Conservation (phyloP, 768 basidiomycete genomes). For the Udeniomyces megalosporus region DNA sequence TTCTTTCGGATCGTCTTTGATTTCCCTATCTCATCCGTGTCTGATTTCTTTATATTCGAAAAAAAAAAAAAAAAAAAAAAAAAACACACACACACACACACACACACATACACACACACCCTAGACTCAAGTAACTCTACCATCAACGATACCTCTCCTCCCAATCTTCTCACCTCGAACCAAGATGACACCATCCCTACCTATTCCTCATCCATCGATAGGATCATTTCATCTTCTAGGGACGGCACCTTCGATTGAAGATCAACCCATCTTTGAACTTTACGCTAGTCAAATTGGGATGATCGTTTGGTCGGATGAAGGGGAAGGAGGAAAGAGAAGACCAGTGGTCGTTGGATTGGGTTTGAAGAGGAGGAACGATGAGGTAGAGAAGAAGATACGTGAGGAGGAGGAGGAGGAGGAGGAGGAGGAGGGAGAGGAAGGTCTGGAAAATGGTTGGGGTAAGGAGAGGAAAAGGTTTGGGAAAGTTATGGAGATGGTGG, state of each 20-base stretch:
- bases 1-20: too few species aligned
- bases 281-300: constrained; percentile 80
- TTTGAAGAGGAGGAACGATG: constrained; percentile 27
- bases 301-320: constrained; percentile 46
- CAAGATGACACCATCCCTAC: constrained; percentile 9
- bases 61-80: too few species aligned
- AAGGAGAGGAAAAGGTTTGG: too few species aligned
- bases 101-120: too few species aligned
- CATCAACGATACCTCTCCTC: constrained; percentile 18
- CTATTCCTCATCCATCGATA: constrained; percentile 40
- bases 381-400: too few species aligned
- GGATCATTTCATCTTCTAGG: constrained; percentile 66
- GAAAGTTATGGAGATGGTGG: too few species aligned
- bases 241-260: constrained; percentile 46
- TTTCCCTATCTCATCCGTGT: too few species aligned
- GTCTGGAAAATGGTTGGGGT: too few species aligned
- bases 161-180: background rate
- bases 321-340: constrained; percentile 36
- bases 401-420: background rate
- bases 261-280: constrained; percentile 55
- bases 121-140: constrained; percentile 27
- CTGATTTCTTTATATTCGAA: too few species aligned
- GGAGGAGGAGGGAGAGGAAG: too few species aligned
- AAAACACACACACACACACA: too few species aligned
- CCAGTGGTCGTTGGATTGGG: constrained; percentile 64